Evolutionary conservation across 148 eudicot species (phyloP), one percentile per base, ranked within the genome.

Genomic region (Oxyria digyna): DNA sequence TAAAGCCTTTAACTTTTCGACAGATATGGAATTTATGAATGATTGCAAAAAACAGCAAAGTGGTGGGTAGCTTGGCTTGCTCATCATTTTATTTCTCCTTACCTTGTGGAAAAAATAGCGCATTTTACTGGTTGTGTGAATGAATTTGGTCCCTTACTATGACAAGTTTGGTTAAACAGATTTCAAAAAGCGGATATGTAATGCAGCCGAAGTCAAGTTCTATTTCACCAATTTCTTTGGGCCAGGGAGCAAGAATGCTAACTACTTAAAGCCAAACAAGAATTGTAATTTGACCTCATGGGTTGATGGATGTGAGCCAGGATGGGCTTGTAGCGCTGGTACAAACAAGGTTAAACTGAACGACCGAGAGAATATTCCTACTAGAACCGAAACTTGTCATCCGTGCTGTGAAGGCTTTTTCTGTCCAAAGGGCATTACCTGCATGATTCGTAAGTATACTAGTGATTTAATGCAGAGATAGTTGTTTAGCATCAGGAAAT

Each of bases 391-490:
- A 67, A 86, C 81, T 41, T 82, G 91, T 40, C 80, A 79, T 68
- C 88, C 97, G 67, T 95, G 97, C 73, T 94, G 99, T 43, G 89
- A 74, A 52, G 99, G 99, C 20, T 95, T 95, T 68, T 95, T 88
- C 81, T 95, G 99, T 73, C 99, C 99, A 3, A 77, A 82, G 77
- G 99, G 97, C 72, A 83, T 95, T 73, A 95, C 99, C 48, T 95
- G 99, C 86, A 95, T 95, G 99, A 85, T 95, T 4, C 91, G 99
- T 95, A 88, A 88, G 99, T 84, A 13, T 29, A 42, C 27, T 14
- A 55, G 63, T 12, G 4, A n/a, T 5, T 33, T 2, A 38, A 1
- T 38, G 41, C 57, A 13, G 57, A 49, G 10, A 49, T 20, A 49
- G 24, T 20, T 14, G 49, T 45, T 45, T 45, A 45, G 45, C 15